Percentiles rank a stretch among this genome's conserved stretches.
phyloP scores from a whole-genome alignment of 257 asterid genomes.

The Solanum chmielewskii region DNA sequence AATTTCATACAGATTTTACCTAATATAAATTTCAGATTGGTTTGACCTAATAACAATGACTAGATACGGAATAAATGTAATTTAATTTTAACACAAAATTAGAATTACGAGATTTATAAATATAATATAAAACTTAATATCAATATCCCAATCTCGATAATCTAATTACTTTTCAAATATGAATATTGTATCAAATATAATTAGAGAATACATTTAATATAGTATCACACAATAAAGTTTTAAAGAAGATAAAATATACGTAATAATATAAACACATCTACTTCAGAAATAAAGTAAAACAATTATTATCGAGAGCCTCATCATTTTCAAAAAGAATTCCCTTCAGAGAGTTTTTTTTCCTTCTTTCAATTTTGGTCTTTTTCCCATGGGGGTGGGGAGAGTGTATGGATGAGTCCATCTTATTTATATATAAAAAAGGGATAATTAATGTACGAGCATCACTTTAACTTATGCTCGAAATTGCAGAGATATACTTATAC shows the following conservation, averaged over 20 bases:
- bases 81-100: not conserved
- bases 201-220: not conserved
- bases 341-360: not conserved
- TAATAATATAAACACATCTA: too few species aligned
- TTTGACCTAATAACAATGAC: not conserved
- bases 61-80: not conserved
- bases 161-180: not conserved
- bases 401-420: not conserved
- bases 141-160: not conserved
- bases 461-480: too few species aligned
- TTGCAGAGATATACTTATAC: rapidly evolving
- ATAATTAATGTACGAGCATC: too few species aligned
- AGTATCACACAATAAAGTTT: not conserved
- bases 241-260: too few species aligned
- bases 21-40: not conserved
- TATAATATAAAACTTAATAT: not conserved
- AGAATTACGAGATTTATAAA: not conserved
- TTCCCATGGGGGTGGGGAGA: not conserved
- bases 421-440: not conserved
- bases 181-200: not conserved
- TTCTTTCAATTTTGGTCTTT: not conserved
- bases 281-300: too few species aligned
- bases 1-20: too few species aligned
- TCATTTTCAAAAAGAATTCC: not conserved
- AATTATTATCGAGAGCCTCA: not conserved